A percentile compares a stretch with the other conserved stretches of the same genome.
phyloP scores from a whole-genome alignment of 495 filamentous ascomycete species.

The Darksidea phi region DNA sequence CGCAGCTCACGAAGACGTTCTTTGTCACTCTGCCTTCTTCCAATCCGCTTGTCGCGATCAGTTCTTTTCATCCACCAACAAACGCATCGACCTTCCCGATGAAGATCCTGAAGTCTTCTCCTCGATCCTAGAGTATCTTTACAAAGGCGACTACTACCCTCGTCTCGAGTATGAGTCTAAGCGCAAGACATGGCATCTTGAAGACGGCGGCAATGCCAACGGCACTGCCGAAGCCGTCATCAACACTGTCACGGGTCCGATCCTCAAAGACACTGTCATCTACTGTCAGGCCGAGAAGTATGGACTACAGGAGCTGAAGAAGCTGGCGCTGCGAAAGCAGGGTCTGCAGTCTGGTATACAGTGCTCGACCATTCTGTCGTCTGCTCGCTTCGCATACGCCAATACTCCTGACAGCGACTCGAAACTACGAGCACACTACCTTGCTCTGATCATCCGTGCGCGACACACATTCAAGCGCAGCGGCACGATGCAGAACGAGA shows the following conservation, averaged over 20 bases:
- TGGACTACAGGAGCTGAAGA: constrained; percentile 76
- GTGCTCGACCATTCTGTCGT: constrained; percentile 77
- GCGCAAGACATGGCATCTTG: constrained; percentile 43
- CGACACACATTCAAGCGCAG: constrained; percentile 85
- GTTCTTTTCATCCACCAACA: constrained; percentile 62
- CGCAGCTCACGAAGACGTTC: constrained; percentile 84
- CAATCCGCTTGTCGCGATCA: constrained; percentile 56
- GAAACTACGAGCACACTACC: constrained; percentile 84
- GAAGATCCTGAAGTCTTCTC: constrained; percentile 90
- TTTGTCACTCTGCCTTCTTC: constrained; percentile 77
- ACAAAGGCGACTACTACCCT: constrained; percentile 90
- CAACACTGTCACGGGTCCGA: constrained; percentile 24
- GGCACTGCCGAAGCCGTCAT: constrained; percentile 37
- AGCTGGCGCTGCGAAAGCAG: constrained; percentile 80
- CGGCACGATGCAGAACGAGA: constrained; percentile 95
- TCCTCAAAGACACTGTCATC: constrained; percentile 69
- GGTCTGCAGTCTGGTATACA: constrained; percentile 76
- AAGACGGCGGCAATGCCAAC: constrained; percentile 35
- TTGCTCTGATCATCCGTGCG: constrained; percentile 85
- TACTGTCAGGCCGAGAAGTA: constrained; percentile 87
- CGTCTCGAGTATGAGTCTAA: constrained; percentile 45
- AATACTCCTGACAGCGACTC: constrained; percentile 87
- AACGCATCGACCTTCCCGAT: constrained; percentile 74
- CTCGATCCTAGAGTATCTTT: constrained; percentile 84
- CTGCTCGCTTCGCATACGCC: constrained; percentile 82